Evolutionary conservation across 768 basidiomycete genomes (phyloP), one percentile per base, ranked within the genome.

Genomic region (Podaxis mareebaensis): DNA sequence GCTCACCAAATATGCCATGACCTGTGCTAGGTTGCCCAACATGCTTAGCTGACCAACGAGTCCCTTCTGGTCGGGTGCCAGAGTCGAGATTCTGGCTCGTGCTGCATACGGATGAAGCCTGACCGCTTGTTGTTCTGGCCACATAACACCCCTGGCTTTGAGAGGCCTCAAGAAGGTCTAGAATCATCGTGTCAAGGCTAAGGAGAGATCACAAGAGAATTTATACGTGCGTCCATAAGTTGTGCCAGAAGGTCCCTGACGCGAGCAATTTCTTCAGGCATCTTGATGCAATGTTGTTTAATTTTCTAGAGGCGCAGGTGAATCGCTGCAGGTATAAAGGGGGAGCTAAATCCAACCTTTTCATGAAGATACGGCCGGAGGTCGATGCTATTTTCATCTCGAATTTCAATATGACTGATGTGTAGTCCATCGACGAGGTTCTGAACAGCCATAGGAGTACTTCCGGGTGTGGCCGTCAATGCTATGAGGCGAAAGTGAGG

Each of bases 401-500:
- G 85, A 66, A 99, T 93, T 71, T 99, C 96, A 62, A 99, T 96
- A 63, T 88, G 86, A 67, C 95, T 95, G 60, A 99, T 95, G 70
- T 99, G 97, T 11, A 99, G 78, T 17, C 89, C 88, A 71, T 99
- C 94, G n/a, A 99, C 85, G 39, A 99, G 86, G 4, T 76, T 79
- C 74, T 99, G 97, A 2, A 99, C 89, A n/a, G 88, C 88, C 39
- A 95, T 92, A 1, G 90, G 86, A 49, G 84, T 91, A 65, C 88
- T 79, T 48, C 95, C 96, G 12, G 97, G 97, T 6, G 97, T 99
- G 2, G 97, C 97, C 4, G 95, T 99, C 22, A 99, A 82, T 1
- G 97, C 97, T 22, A 99, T 79, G 8, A 99, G 80, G 15, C 97
- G 88, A 71, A 96, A 96, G 74, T 95, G 85, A 0, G 95, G 95